phyloP scores from a whole-genome alignment of 495 filamentous ascomycete genomes.

The Penicillium coprophilum region DNA sequence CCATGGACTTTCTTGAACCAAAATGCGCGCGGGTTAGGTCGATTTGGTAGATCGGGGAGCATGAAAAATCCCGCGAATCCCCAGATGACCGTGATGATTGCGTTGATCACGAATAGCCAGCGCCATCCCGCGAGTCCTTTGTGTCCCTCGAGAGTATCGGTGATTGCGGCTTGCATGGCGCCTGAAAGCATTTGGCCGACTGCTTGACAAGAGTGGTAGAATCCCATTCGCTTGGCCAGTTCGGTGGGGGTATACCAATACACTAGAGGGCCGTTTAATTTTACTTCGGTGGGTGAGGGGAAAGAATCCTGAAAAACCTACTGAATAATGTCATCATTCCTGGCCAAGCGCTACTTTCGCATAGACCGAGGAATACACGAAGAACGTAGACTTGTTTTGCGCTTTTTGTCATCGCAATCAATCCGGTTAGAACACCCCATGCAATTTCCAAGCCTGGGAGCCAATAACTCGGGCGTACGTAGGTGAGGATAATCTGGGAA shows the following conservation, averaged over 20 bases:
- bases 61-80: constrained; percentile 60
- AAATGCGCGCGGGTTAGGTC: constrained; percentile 33
- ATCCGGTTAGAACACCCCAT: constrained; percentile 43
- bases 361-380: constrained; percentile 34
- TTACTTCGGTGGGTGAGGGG: too few relatives aligned
- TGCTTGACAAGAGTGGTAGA: constrained; percentile 40
- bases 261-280: constrained; percentile 20
- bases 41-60: constrained; percentile 51
- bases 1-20: constrained; percentile 33
- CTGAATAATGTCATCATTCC: constrained; percentile 37
- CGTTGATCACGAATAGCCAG: constrained; percentile 61
- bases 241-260: constrained; percentile 42
- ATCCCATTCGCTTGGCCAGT: constrained; percentile 49
- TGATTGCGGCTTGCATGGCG: constrained; percentile 35
- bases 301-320: neutral
- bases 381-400: constrained; percentile 33
- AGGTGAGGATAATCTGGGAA: constrained; percentile 54
- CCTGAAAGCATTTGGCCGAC: constrained; percentile 38
- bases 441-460: constrained; percentile 54
- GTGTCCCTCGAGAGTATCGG: constrained; percentile 52
- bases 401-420: constrained; percentile 28
- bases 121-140: constrained; percentile 63
- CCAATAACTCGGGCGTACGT: constrained; percentile 54
- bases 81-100: constrained; percentile 52
- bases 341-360: constrained; percentile 36